phyloP scores from a whole-genome alignment of 2,329 filamentous ascomycete genomes.

The Fusarium sp. region DNA sequence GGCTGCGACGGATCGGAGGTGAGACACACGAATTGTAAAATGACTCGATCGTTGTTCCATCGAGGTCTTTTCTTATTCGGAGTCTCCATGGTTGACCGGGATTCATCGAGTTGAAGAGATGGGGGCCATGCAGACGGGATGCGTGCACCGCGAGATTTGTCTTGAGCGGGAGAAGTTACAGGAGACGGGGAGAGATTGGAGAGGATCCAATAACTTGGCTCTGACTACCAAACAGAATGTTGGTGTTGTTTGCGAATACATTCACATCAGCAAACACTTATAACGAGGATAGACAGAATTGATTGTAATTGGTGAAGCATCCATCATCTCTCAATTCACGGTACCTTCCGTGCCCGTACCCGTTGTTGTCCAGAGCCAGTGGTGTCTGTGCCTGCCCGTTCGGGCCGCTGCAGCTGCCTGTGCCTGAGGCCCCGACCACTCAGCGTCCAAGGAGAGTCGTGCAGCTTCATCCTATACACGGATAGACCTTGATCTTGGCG shows the following conservation, averaged over 20 bases:
- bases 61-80: conserved; percentile 50
- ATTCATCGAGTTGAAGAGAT: not conserved
- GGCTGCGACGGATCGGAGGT: not conserved
- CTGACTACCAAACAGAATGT: not conserved
- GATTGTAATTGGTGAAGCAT: not conserved
- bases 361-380: not conserved
- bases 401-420: not conserved
- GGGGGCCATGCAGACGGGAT: conserved; percentile 6
- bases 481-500: not conserved
- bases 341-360: not conserved
- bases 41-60: conserved; percentile 73
- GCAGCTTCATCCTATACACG: not conserved
- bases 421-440: conserved; percentile 32
- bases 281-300: not conserved
- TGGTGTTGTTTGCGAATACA: not conserved
- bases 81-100: conserved; percentile 46
- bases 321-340: not conserved
- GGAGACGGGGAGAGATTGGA: not conserved
- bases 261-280: not conserved
- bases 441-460: not conserved
- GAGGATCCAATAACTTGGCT: not conserved
- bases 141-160: not conserved
- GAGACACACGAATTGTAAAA: conserved; percentile 81
- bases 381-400: conserved; percentile 2
- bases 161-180: not conserved